Evolutionary conservation across 2,329 filamentous ascomycete genomes (phyloP).

Genomic region (Hirsutella rhossiliensis): DNA sequence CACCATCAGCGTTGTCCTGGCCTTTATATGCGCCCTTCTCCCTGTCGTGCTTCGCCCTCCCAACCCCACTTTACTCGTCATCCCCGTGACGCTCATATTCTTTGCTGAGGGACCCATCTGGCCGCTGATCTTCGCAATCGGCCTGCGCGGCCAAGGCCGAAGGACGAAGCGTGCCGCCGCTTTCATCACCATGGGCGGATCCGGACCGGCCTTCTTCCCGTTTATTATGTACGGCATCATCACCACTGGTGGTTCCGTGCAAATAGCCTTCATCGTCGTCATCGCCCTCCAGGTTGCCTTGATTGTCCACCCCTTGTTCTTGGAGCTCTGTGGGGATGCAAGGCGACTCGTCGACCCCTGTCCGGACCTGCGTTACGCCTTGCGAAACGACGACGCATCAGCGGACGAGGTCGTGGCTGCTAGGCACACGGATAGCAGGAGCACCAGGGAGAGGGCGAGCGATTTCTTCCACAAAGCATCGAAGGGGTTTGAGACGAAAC

Average conservation of each 20-base stretch:
- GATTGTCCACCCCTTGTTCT: slow-evolving; percentile 35
- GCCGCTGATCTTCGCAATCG: slow-evolving; percentile 70
- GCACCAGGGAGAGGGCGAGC: slow-evolving; percentile 8
- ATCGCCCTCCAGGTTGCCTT: slow-evolving; percentile 36
- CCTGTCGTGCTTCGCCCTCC: slow-evolving; percentile 30
- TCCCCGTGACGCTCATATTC: slow-evolving; percentile 58
- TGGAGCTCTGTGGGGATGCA: slow-evolving; percentile 34
- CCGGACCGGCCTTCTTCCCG: slow-evolving; percentile 62
- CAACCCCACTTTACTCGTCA: slow-evolving; percentile 36
- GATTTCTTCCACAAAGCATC: slow-evolving; percentile 14
- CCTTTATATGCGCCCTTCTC: slow-evolving; percentile 43
- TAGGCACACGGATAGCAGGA: slow-evolving; percentile 6
- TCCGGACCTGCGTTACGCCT: slow-evolving; percentile 9
- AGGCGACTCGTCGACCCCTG: slow-evolving; percentile 28
- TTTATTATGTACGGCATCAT: slow-evolving; percentile 62
- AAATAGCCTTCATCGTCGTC: slow-evolving; percentile 53
- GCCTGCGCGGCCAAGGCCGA: slow-evolving; percentile 67
- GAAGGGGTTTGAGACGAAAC: slow-evolving; percentile 12
- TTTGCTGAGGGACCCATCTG: slow-evolving; percentile 78
- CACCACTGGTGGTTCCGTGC: slow-evolving; percentile 44
- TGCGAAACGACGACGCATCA: slow-evolving; percentile 9
- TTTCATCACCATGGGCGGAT: slow-evolving; percentile 65
- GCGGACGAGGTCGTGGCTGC: slow-evolving; percentile 6
- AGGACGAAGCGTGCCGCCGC: slow-evolving; percentile 69
- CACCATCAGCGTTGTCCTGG: slow-evolving; percentile 45